Evolutionary conservation across 305 asterid species (phyloP), one percentile per base, ranked within the genome.

Genomic region (Solanum hybrid): DNA sequence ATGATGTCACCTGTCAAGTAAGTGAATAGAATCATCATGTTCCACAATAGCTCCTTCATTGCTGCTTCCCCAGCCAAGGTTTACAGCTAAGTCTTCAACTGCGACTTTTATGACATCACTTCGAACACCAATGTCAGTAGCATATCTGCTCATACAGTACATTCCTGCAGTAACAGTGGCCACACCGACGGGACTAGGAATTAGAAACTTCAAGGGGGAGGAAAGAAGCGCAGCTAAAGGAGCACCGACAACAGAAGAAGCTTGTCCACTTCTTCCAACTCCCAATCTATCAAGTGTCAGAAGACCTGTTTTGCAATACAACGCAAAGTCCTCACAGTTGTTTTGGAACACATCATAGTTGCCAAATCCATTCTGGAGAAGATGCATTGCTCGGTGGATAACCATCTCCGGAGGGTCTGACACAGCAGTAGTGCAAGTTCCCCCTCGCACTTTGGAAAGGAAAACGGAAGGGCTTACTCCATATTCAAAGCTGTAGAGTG

Each of bases 221-320:
- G 99, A 97, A 71, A 97, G 94, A 89, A 97, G 94, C 1, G 98
- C 98, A 3, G 99, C 99, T 92, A 97, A 89, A 26, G 99, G 99
- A 20, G 99, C 99, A 84, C 99, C 98, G 31, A 97, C 91, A 11
- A 96, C 90, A 0, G 99, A 94, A 7, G 99, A 96, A 86, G 99
- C 99, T 89, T 97, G 99, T 8, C 98, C 99, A 37, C 99, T 97
- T 89, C 98, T 92, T 67, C 99, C 99, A 18, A 96, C 95, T 1
- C 98, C 98, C 9, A 92, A 89, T 16, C 96, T 94, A 69, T 97
- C 99, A 11, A 96, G 89, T 22, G 96, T 94, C 85, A 97, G 90
- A 35, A 97, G 98, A 8, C 99, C 99, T 0, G 99, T 97, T 87
- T 96, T 97, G 95, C 99, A 97, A 84, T 97, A 97, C 74, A 97